Conservation (phyloP, 2,329 filamentous ascomycete genomes). For the Calycina herbarum region DNA sequence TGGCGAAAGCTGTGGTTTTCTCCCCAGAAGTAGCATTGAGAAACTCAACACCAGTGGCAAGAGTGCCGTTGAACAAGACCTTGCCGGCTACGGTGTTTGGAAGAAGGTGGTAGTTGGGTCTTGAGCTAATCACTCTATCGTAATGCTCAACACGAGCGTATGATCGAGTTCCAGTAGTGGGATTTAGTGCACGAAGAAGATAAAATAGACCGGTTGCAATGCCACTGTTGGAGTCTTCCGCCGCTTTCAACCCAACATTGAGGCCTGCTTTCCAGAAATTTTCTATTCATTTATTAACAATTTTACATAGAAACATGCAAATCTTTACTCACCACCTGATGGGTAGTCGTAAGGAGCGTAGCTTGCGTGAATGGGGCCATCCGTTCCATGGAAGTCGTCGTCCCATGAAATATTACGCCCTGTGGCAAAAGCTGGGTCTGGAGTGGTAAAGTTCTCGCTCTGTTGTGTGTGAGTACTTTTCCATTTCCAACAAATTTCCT, state of each 20-base stretch:
- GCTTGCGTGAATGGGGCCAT: slow-evolving; percentile 49
- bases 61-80: slow-evolving; percentile 40
- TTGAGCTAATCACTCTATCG: slow-evolving; percentile 34
- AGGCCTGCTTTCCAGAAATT: slow-evolving; percentile 18
- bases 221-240: slow-evolving; percentile 16
- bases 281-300: slow-evolving; percentile 2
- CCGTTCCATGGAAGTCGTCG: slow-evolving; percentile 45
- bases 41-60: slow-evolving; percentile 14
- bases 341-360: slow-evolving; percentile 34
- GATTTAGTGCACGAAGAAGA: slow-evolving; percentile 18
- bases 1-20: slow-evolving; percentile 28
- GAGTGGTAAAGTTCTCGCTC: slow-evolving; percentile 41
- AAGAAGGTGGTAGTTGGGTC: slow-evolving; percentile 56
- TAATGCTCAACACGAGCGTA: slow-evolving; percentile 44
- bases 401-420: slow-evolving; percentile 41
- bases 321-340: slow-evolving; percentile 9
- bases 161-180: slow-evolving; percentile 33
- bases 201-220: slow-evolving; percentile 18
- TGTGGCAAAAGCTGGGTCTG: slow-evolving; percentile 34
- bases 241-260: slow-evolving; percentile 9
- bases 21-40: neutral
- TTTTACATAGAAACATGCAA: neutral
- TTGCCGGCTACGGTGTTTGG: slow-evolving; percentile 53
- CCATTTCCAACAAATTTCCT: no score
- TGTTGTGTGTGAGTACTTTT: slow-evolving; percentile 15